phyloP scores from a whole-genome alignment of 2,329 filamentous ascomycete species.

The Fusarium udum region DNA sequence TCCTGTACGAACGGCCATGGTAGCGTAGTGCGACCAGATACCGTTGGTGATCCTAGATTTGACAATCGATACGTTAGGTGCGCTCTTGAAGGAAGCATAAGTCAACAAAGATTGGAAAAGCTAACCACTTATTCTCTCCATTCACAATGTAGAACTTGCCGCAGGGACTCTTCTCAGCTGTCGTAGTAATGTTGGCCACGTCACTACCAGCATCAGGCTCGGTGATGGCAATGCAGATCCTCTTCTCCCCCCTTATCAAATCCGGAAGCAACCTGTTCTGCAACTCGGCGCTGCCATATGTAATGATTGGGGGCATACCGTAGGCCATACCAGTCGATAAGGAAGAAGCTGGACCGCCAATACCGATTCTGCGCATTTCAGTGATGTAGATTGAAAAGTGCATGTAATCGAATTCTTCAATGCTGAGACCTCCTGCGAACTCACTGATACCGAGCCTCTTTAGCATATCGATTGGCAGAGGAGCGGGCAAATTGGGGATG shows the following conservation, averaged over 20 bases:
- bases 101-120: fast-evolving
- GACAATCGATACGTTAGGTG: fast-evolving
- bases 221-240: background rate
- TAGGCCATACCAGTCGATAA: background rate
- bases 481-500: background rate
- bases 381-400: background rate
- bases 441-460: background rate
- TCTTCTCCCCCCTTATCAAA: background rate
- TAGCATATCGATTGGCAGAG: background rate
- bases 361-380: background rate
- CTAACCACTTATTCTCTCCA: background rate
- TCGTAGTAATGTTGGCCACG: background rate
- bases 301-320: background rate
- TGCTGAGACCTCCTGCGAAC: background rate
- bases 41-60: background rate
- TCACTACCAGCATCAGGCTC: background rate
- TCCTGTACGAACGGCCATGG: background rate
- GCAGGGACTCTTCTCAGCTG: background rate
- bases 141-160: background rate
- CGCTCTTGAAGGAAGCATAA: background rate
- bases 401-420: background rate
- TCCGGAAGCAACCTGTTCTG: background rate
- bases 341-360: background rate
- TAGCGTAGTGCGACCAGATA: background rate
- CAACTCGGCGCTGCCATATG: background rate